A percentile compares a stretch with the other conserved stretches of the same genome.
Conservation (phyloP, 495 filamentous ascomycete species). For the Polyplosphaeria fusca region DNA sequence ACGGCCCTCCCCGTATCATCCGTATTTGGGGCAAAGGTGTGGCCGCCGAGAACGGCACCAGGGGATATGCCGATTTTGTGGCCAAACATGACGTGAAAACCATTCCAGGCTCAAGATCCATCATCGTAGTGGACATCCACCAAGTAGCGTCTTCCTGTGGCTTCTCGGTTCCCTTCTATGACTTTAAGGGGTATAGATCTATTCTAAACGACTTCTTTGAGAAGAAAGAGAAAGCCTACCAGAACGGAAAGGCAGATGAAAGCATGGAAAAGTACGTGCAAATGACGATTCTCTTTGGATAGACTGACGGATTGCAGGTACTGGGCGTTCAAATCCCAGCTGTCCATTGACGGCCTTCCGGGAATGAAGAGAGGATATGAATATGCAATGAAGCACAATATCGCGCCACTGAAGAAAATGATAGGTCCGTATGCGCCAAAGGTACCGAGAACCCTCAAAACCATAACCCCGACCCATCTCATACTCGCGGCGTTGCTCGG, state of each 20-base stretch:
- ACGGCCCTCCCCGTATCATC: conserved; percentile 36
- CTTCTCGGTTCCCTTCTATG: conserved; percentile 52
- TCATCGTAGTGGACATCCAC: conserved; percentile 38
- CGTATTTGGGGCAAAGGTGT: conserved; percentile 36
- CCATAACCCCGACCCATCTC: conserved; percentile 2
- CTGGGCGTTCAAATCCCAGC: conserved; percentile 56
- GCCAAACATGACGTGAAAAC: conserved; percentile 27
- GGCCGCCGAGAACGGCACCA: conserved; percentile 33
- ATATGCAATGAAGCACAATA: conserved; percentile 42
- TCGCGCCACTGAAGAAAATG: conserved; percentile 53
- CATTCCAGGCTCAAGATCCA: conserved; percentile 30
- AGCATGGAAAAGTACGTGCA: conserved; percentile 47
- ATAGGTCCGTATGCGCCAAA: conserved; percentile 34
- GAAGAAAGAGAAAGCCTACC: conserved; percentile 45
- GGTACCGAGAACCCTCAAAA: conserved; percentile 1
- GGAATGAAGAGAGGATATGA: conserved; percentile 47
- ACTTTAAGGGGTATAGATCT: conserved; percentile 49
- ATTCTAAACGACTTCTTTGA: conserved; percentile 50
- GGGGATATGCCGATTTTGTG: conserved; percentile 32
- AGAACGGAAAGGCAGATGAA: conserved; percentile 47
- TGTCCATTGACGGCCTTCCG: conserved; percentile 54
- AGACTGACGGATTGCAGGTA: conserved; percentile 43
- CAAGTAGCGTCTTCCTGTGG: conserved; percentile 46
- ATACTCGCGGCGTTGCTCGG: conserved; percentile 17
- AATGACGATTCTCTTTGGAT: not conserved